These are phyloP conservation scores for Pholiota adiposa DNA, from an alignment of 1,284 basidiomycete species.

Conservation along the genomic window DNA sequence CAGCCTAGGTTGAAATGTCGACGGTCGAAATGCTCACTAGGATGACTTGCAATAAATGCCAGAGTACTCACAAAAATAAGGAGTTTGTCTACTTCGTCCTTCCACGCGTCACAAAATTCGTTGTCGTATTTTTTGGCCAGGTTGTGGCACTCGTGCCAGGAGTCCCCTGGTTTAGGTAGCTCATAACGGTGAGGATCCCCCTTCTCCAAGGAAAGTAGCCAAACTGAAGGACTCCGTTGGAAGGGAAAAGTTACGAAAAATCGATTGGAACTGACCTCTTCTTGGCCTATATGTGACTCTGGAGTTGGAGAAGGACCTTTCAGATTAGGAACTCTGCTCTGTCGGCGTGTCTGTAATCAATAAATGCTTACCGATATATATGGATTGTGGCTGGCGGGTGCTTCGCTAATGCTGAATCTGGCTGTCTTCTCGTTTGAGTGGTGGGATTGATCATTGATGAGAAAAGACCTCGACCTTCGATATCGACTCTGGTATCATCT, in stretches of 20 bases:
- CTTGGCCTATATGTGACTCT: conserved; percentile 18
- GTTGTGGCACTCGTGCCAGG: conserved; percentile 28
- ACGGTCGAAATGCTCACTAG: neutral
- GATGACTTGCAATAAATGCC: neutral
- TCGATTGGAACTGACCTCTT: conserved; percentile 14
- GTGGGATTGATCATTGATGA: too few relatives aligned
- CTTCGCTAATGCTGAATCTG: conserved; percentile 19
- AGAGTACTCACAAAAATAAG: conserved; percentile 30
- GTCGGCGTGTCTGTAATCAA: conserved; percentile 17
- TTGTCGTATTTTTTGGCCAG: conserved; percentile 31
- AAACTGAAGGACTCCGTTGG: conserved; percentile 1
- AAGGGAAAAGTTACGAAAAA: neutral
- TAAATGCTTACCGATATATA: conserved; percentile 17
- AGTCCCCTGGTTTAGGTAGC: conserved; percentile 22
- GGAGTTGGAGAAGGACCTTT: conserved; percentile 24
- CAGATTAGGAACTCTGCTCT: conserved; percentile 21
- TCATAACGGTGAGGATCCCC: conserved; percentile 27
- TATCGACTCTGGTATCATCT: conserved; percentile 22
- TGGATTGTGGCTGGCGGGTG: conserved; percentile 15
- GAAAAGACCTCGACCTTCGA: neutral
- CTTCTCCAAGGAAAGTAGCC: conserved; percentile 27
- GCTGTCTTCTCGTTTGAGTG: conserved; percentile 10
- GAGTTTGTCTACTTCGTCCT: conserved; percentile 32
- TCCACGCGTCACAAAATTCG: conserved; percentile 33
- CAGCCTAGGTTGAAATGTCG: conserved; percentile 19